Evolutionary conservation across 257 asterid species (phyloP).

Genomic region (Solanum dulcamara): DNA sequence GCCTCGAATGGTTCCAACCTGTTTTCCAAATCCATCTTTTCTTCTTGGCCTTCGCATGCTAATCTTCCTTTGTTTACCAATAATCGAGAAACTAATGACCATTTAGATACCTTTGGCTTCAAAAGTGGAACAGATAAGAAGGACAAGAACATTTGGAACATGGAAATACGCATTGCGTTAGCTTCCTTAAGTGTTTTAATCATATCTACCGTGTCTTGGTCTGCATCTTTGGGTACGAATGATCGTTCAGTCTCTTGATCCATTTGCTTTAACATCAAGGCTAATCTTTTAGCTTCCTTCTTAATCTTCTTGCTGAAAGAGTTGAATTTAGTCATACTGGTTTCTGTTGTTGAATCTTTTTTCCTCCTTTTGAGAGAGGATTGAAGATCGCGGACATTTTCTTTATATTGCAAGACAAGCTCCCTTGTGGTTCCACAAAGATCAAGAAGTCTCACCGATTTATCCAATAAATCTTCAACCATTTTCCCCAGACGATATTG

Average conservation of each 20-base stretch:
- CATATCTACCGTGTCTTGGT: background rate
- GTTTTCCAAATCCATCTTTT: background rate
- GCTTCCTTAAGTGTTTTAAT: background rate
- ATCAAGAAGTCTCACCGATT: constrained; percentile 5
- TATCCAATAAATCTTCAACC: constrained; percentile 6
- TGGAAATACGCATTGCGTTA: background rate
- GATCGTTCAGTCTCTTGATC: background rate
- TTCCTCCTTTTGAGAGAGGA: constrained; percentile 5
- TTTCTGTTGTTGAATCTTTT: constrained; percentile 2
- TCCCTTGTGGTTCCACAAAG: constrained; percentile 7
- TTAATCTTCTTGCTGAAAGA: background rate
- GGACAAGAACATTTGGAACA: background rate
- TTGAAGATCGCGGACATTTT: constrained; percentile 7
- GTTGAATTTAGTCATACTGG: background rate
- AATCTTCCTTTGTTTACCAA: constrained; percentile 13
- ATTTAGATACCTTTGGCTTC: constrained; percentile 18
- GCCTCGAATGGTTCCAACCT: background rate
- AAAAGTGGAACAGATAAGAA: constrained; percentile 17
- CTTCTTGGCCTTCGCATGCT: background rate
- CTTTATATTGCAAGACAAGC: background rate
- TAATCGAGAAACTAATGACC: constrained; percentile 27
- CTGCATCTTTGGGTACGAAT: background rate
- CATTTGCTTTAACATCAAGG: background rate
- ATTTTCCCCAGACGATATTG: constrained; percentile 1
- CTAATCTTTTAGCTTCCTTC: background rate